Base-by-base conservation (phyloP, 345 rosid genomes). In the Citrus reticulata region DNA sequence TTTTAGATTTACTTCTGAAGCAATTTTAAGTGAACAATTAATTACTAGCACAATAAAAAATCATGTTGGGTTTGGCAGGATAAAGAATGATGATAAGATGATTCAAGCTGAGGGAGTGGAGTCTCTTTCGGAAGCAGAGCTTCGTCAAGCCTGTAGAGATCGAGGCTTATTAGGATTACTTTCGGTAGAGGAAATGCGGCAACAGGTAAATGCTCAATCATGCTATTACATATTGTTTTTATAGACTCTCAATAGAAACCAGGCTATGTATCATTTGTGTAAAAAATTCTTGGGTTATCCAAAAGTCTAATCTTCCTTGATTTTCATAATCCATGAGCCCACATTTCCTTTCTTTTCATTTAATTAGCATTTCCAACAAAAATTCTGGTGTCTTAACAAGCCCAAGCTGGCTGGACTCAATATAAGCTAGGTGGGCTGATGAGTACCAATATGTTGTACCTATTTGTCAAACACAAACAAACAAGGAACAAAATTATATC, bases 121-220 rank as follows among this genome's bases (percentile, higher is more conserved):
- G 85, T 92, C 99, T 57, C 99, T 93, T 81, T 88, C 94, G 42
- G 99, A 95, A 85, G 87, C 85, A 37, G 99, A 95, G 85, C 98
- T 95, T 84, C 90, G 94, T 57, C 96, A 93, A 84, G 99, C 94
- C 72, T 95, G 99, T 81, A 92, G 98, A 87, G 92, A 91, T 17
- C 91, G 99, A 82, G 99, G 99, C 71, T 83, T 95, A 82, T 95
- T 95, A 84, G 97, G 95, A 46, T 84, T 92, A 82, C 94, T 90
- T 76, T 92, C 98, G 62, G 97, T 91, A 75, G 98, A 92, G 61
- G 98, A 95, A 88, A 95, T 93, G 99, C 89, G 90, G 78, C 91
- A 92, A 74, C 97, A 95, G 95, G 99, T 93, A 68, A 46, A 25
- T 77, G 58, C 76, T 63, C 42, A 8, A 24, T 72, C 39, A 71